Base-by-base conservation (phyloP, 495 filamentous ascomycete genomes). In the Amniculicola lignicola region DNA sequence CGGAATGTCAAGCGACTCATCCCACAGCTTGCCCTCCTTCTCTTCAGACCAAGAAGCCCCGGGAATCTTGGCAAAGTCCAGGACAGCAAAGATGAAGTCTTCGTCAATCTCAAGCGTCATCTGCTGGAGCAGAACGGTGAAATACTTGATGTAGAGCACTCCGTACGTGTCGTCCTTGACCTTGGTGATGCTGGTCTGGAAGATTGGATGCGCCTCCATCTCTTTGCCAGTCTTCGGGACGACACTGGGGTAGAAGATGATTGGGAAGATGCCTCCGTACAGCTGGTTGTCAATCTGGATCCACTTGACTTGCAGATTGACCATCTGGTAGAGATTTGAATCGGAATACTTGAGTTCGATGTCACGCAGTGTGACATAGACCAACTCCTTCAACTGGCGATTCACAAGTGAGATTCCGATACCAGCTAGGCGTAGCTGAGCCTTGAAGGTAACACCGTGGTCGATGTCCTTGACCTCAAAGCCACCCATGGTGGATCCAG, bases 221-320 rank as follows among this genome's bases (percentile, higher is more conserved):
- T 98, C 94, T 71, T 90, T 92, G 22, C 90, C 90, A 53, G 90
- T 93, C 75, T 97, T 97, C 1, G 94, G 94, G 9, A 98, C 93
- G n/a, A 98, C 93, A 69, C 90, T 95, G 9, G 93, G 93, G 67
- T 98, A 98, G 33, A 97, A 76, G 51, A 98, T 83, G 71, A 98
- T 95, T 0, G 93, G 93, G 78, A 98, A 98, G 59, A 98, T 90
- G 12, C 93, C 93, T 36, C 93, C 93, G 66, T 97, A 98, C 21
- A 98, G 84, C 67, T 98, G 93, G 66, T 98, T 98, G 74, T 98
- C 93, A 65, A 98, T 91, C 70, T 98, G 93, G 42, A 98, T 90
- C 93, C 93, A 98, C 70, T 96, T 97, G 69, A 96, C 86, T 0
- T 87, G 86, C 9, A 89, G 78, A 41, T 86, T 89, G 52, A 96